Evolutionary conservation across 345 rosid species (phyloP), one percentile per base, ranked within the genome.

Genomic region (Corchorus capsularis): DNA sequence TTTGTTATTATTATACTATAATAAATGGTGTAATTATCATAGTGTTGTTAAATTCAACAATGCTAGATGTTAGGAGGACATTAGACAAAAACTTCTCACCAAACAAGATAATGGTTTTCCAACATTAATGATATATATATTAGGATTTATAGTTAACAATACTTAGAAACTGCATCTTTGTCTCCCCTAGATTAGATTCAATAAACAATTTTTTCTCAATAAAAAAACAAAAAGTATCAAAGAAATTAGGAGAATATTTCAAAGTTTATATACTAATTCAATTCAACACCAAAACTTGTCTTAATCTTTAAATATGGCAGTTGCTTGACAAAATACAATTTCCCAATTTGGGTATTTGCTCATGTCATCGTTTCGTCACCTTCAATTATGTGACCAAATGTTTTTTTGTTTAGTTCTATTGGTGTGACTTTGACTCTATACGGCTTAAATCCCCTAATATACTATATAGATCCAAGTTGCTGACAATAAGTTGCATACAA

Each of bases 61-160:
- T 78, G 82, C 72, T 49, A 57, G 74, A 59, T 41, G 78, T 68
- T 79, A 77, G 74, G 56, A 66, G 70, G 73, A 78, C 80, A 80
- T 49, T 47, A 41, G 63, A 79, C 56, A 71, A 53, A 14, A 13
- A 41, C 72, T 11, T 73, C 47, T 76, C 74, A 80, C 76, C 71
- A 74, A 54, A 63, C 75, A 59, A 63, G 22, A 5, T 14, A 19
- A 12, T 6, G 8, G 12, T 10, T 0, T 12, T 52, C 16, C 47
- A 46, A 20, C 43, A 5, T 2, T 20, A 47, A 6, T 6, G 12
- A 0, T 8, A 27, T n/a, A n/a, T n/a, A 27, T 27, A 27, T 19
- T 27, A 35, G 9, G 39, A 34, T 50, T 50, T 52, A 34, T 20
- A 52, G 47, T 32, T 17, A 32, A 50, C 60, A 52, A 4, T 71